These are phyloP conservation scores for Kwoniella dejecticola DNA, from an alignment of 768 basidiomycete genomes.

Conservation along the genomic window DNA sequence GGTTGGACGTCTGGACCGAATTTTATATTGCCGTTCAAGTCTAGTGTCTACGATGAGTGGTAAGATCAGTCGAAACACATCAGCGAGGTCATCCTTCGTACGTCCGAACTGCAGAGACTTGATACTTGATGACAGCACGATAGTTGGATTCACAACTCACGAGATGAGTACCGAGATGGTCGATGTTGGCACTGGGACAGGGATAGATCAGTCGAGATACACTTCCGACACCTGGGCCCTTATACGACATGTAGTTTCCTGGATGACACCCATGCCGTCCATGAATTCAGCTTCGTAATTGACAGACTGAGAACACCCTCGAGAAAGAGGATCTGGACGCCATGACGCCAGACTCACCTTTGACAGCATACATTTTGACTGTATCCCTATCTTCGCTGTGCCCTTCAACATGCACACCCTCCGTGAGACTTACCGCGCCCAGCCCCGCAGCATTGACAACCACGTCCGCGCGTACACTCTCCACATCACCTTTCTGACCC, in stretches of 20 bases:
- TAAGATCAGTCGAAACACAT: too few species aligned
- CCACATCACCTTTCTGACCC: conserved; percentile 57
- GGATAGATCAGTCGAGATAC: conserved; percentile 86
- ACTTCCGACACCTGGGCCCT: conserved; percentile 70
- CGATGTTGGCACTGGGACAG: conserved; percentile 70
- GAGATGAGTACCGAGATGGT: conserved; percentile 87
- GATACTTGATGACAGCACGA: neutral
- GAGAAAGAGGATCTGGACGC: neutral
- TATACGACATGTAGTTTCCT: conserved; percentile 78
- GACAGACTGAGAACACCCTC: too few species aligned
- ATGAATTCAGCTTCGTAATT: too few species aligned
- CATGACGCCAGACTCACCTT: conserved; percentile 44
- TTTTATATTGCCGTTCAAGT: conserved; percentile 76
- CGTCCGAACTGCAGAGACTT: neutral
- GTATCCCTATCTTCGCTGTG: conserved; percentile 22
- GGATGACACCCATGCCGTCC: too few species aligned
- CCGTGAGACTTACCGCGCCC: conserved; percentile 36
- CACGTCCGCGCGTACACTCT: conserved; percentile 71
- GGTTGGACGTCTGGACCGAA: conserved; percentile 95
- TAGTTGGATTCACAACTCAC: conserved; percentile 23
- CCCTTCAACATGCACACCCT: conserved; percentile 34
- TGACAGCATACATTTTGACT: conserved; percentile 36
- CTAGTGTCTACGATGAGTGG: conserved; percentile 58
- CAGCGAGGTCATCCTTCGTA: neutral
- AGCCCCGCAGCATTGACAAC: conserved; percentile 70